These are phyloP conservation scores for Ambrosiella xylebori DNA, from an alignment of 2,329 filamentous ascomycete genomes.

Conservation along the genomic window DNA sequence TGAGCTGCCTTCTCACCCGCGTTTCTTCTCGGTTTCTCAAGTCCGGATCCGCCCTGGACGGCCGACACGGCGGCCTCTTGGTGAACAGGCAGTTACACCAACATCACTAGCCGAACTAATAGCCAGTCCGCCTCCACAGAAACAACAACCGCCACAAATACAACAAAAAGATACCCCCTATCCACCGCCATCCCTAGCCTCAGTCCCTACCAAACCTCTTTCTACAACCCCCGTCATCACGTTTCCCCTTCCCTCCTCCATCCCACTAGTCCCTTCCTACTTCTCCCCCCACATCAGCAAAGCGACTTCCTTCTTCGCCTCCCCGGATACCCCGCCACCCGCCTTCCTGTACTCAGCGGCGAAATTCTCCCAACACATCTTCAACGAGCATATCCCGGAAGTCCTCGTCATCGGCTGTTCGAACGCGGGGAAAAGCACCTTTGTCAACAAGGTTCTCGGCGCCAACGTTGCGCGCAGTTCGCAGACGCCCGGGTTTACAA, in stretches of 20 bases:
- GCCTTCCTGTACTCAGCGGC: constrained; percentile 34
- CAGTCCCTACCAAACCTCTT: not conserved
- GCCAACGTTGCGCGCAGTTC: constrained; percentile 31
- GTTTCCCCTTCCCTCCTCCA: constrained; percentile 1
- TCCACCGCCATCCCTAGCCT: too few species aligned
- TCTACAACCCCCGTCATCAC: constrained; percentile 7
- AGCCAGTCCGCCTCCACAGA: too few species aligned
- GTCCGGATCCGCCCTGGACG: too few species aligned
- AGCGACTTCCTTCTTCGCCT: constrained; percentile 8
- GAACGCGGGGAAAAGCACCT: constrained; percentile 78
- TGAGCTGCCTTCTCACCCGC: too few species aligned
- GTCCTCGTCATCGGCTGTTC: constrained; percentile 72
- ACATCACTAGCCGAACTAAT: too few species aligned
- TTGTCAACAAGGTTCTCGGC: constrained; percentile 65
- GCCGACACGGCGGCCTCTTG: too few species aligned
- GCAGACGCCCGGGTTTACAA: constrained; percentile 33
- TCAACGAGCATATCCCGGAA: constrained; percentile 37
- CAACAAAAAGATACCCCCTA: too few species aligned
- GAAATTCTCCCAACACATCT: constrained; percentile 29
- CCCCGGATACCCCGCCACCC: constrained; percentile 11
- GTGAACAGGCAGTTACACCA: too few species aligned
- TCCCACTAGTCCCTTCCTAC: not conserved
- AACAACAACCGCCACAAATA: too few species aligned
- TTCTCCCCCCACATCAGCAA: not conserved
- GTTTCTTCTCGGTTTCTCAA: too few species aligned